Evolutionary conservation across 73 alveolate genomes (phyloP), one percentile per base, ranked within the genome.

Genomic region (Symbiodinium pilosum): DNA sequence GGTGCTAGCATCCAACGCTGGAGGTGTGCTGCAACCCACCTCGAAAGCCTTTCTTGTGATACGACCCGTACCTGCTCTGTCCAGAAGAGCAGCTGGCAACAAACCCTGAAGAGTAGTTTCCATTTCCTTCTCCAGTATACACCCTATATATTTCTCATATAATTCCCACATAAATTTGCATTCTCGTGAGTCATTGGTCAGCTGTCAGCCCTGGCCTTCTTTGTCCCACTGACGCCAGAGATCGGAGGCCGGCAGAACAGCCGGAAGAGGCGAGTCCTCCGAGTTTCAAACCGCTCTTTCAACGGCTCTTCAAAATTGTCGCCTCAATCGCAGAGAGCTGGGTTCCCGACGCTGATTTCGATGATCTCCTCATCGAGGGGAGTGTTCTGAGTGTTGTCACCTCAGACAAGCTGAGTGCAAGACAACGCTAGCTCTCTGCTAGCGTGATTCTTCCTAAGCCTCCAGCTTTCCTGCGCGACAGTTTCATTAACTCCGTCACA

Each of bases 221-320:
- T 89, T 89, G 96, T 89, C 96, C 96, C 96, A 89, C 75, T 89
- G 96, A 5, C 96, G 84, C 96, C 96, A 89, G 30, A 89, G 87
- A 8, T 84, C 96, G 28, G 96, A 89, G 3, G 96, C 40, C 14
- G 86, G 96, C 96, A 89, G 9, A 73, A 87, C 96, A 68, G 51
- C 51, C 12, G 81, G 81, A 28, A 64, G 81, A 38, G 81, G 81
- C 30, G 81, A 64, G 34, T 64, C 81, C 81, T 64, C 30, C 39
- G 24, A 38, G 21, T 26, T 64, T 32, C 20, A 20, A 64, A 38
- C 30, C 14, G 14, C 59, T 6, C 14, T 47, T 47, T 14, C 59
- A 6, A 9, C 14, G 21, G 21, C 14, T 47, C 59, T 47, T 14
- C n/a, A n/a, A n/a, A n/a, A n/a, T n/a, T n/a, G n/a, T n/a, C n/a